Evolutionary conservation across 2,329 filamentous ascomycete genomes (phyloP).

Genomic region (Trichoderma semiorbis): DNA sequence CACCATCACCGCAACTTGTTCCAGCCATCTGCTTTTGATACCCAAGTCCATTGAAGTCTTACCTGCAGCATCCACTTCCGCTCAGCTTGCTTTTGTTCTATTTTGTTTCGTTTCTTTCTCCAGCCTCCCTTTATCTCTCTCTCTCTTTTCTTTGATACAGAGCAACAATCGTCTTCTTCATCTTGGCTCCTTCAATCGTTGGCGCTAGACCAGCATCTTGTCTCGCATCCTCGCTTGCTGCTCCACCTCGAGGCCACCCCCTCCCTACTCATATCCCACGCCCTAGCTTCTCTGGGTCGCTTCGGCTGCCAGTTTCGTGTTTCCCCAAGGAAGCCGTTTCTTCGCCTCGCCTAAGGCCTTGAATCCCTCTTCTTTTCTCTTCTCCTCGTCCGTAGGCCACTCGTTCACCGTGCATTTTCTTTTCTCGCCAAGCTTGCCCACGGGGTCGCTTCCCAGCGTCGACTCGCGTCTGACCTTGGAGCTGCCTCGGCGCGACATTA

Average conservation of each 20-base stretch:
- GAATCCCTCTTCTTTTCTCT: neutral
- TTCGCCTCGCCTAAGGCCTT: slow-evolving; percentile 3
- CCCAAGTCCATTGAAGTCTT: neutral
- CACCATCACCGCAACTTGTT: slow-evolving; percentile 10
- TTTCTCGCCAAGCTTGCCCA: slow-evolving; percentile 4
- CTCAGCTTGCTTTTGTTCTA: neutral
- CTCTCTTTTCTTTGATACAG: neutral
- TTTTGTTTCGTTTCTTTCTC: neutral
- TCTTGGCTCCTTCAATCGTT: neutral
- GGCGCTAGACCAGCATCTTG: slow-evolving; percentile 14
- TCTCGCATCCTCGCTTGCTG: slow-evolving; percentile 15
- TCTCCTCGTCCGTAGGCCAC: neutral
- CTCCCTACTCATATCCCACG: slow-evolving; percentile 17
- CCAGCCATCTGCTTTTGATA: neutral
- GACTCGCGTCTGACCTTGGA: slow-evolving; percentile 2
- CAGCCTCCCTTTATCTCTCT: neutral
- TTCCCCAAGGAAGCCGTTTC: slow-evolving; percentile 9
- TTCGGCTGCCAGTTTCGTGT: slow-evolving; percentile 14
- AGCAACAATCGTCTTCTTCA: neutral
- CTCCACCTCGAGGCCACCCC: slow-evolving; percentile 7
- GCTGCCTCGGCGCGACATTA: neutral
- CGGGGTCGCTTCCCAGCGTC: slow-evolving; percentile 14
- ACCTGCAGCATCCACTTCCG: slow-evolving; percentile 1
- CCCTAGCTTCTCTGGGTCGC: neutral
- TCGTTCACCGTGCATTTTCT: neutral